Evolutionary conservation across 306 rosid genomes (phyloP), one percentile per base, ranked within the genome.

Genomic region (Cucumis cinereus): DNA sequence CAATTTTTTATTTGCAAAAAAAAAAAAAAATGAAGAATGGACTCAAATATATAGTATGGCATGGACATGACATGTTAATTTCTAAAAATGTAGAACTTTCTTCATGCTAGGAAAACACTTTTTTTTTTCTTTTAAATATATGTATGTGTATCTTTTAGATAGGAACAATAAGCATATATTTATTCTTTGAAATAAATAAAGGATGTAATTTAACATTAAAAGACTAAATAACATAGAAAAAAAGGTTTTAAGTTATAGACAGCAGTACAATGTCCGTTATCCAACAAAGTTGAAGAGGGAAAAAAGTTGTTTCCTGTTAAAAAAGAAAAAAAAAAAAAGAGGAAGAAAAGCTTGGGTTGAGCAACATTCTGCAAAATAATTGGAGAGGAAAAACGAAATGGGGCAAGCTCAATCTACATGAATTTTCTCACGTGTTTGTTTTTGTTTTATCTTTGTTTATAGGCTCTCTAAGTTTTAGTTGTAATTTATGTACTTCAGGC

Each of bases 331-430:
- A 13, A 49, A 49, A 50, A 50, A 5, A 50, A 50, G 55, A 50
- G 55, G 55, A 50, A 15, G 8, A 50, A 16, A 50, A 50, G 55
- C 3, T 50, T 50, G 20, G 57, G 81, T 71, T 92, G 66, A 83
- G 88, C 74, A 90, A 89, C 69, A 84, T 94, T 79, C 78, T 94
- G 87, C 82, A 61, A 33, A 92, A 90, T 67, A 83, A 67, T 90
- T 81, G 4, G 87, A 89, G 75, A 94, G 92, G 22, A 85, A 88
- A 64, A 91, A 88, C 68, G 89, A 87, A 77, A 77, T 94, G 85
- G 97, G 97, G 56, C 99, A 92, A 84, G 93, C 96, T 70, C 97
- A 94, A 69, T 94, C 90, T 83, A 97, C 99, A 15, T 2, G 3
- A 3, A 9, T 24, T 50, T 47, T 36, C 43, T 59, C 20, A 63